Evolutionary conservation across 345 rosid genomes (phyloP).

Genomic region (Populus nigra): DNA sequence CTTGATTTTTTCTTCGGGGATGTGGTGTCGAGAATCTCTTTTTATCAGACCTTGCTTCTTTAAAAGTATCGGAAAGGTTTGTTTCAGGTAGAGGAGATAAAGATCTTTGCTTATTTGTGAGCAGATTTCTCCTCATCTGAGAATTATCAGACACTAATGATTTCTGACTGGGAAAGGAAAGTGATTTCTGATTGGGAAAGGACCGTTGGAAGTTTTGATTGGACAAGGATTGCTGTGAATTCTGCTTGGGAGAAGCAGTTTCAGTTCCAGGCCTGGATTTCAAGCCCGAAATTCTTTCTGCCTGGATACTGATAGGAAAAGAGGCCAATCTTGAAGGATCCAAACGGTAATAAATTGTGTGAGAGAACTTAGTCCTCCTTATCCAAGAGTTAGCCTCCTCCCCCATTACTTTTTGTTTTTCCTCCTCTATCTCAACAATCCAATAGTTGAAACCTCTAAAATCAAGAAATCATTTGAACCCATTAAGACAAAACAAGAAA

Average conservation of each 20-base stretch:
- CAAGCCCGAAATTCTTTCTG: conserved; percentile 38
- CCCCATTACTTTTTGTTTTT: conserved; percentile 43
- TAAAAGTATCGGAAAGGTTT: conserved; percentile 66
- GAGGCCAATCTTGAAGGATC: conserved; percentile 59
- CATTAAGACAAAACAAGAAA: conserved; percentile 24
- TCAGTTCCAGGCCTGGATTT: conserved; percentile 42
- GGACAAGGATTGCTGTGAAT: background rate
- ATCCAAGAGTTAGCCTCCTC: conserved; percentile 81
- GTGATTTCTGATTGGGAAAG: background rate
- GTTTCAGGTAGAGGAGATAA: conserved; percentile 69
- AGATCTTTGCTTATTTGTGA: conserved; percentile 69
- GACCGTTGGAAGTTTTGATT: background rate
- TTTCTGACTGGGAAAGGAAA: conserved; percentile 3
- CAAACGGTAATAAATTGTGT: conserved; percentile 74
- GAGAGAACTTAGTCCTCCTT: conserved; percentile 86
- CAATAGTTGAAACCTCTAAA: conserved; percentile 6
- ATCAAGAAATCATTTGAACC: conserved; percentile 36
- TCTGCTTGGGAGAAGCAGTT: conserved; percentile 14
- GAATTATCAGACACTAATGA: conserved; percentile 24
- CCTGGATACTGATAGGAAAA: conserved; percentile 37
- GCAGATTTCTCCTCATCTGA: conserved; percentile 44
- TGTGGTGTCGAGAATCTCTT: conserved; percentile 90
- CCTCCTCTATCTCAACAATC: background rate
- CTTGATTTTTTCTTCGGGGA: conserved; percentile 50
- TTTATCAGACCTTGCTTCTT: conserved; percentile 69